These are phyloP conservation scores for Neonectria sp. DNA, from an alignment of 2,329 filamentous ascomycete species.

Conservation along the genomic window DNA sequence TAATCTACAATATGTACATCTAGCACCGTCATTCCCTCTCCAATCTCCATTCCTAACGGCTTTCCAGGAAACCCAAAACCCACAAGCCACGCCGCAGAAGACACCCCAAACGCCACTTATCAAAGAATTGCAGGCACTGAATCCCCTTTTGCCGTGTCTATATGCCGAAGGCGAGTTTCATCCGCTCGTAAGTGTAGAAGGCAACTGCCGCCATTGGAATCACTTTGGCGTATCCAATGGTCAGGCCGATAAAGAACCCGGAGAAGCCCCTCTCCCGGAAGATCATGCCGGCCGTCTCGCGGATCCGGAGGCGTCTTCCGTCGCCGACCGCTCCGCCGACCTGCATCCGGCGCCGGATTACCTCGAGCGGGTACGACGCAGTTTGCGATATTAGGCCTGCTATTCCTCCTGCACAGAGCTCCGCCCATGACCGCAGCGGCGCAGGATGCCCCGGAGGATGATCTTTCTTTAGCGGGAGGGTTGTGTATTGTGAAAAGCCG, in stretches of 20 bases:
- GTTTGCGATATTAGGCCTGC: conserved; percentile 94
- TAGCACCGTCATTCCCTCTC: conserved; percentile 5
- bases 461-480: conserved; percentile 74
- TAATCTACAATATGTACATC: conserved; percentile 22
- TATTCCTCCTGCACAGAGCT: conserved; percentile 86
- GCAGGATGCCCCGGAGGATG: conserved; percentile 73
- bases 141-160: conserved; percentile 51
- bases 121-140: conserved; percentile 2
- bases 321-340: conserved; percentile 96
- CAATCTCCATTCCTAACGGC: conserved; percentile 3
- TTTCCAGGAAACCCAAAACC: conserved; percentile 24
- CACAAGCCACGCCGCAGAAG: conserved; percentile 31
- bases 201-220: conserved; percentile 86
- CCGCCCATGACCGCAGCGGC: conserved; percentile 87
- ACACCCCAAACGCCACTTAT: conserved; percentile 46
- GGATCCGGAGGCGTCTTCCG: conserved; percentile 82
- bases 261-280: conserved; percentile 80
- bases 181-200: conserved; percentile 77
- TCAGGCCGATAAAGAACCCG: conserved; percentile 93
- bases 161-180: conserved; percentile 77
- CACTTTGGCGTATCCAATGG: conserved; percentile 96
- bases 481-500: conserved; percentile 79
- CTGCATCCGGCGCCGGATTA: conserved; percentile 94
- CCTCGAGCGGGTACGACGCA: conserved; percentile 92
- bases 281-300: conserved; percentile 84